Conservation (phyloP, 108 stramenopile species). For the Poteriospumella lacustris region DNA sequence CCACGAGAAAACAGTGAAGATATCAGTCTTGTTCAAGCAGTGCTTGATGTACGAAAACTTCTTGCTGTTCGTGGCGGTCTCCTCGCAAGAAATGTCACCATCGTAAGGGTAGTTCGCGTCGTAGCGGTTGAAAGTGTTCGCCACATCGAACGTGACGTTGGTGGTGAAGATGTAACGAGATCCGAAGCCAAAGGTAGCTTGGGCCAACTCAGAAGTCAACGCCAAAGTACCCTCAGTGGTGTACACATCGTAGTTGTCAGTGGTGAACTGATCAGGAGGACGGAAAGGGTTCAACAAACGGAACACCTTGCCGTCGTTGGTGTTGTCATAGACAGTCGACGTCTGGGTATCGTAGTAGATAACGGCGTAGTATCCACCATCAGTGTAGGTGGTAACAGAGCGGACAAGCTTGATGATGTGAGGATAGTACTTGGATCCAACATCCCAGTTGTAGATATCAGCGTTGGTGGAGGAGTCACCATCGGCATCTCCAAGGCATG, state of each 20-base stretch:
- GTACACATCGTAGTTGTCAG: conserved; percentile 27
- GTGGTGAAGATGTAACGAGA: conserved; percentile 13
- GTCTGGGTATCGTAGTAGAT: conserved; percentile 19
- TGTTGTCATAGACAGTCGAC: background rate
- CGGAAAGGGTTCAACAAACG: background rate
- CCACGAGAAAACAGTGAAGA: conserved; percentile 11
- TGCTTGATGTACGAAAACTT: background rate
- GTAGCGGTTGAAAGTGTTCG: background rate
- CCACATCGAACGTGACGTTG: conserved; percentile 11
- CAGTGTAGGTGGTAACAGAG: conserved; percentile 18
- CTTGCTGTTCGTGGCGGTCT: background rate
- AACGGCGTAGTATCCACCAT: conserved; percentile 19
- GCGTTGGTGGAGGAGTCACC: conserved; percentile 3
- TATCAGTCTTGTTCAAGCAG: conserved; percentile 26
- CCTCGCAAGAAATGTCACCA: conserved; percentile 31
- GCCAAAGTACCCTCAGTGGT: conserved; percentile 20
- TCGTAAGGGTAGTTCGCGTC: background rate
- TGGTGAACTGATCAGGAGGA: conserved; percentile 19
- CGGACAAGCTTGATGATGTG: conserved; percentile 29
- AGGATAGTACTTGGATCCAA: conserved; percentile 13
- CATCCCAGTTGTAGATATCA: conserved; percentile 31
- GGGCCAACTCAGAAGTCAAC: background rate
- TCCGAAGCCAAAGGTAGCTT: conserved; percentile 25
- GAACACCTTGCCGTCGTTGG: background rate
- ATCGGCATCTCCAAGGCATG: conserved; percentile 21